A percentile compares a stretch with the other conserved stretches of the same genome.
These are phyloP conservation scores for Passalora sequoiae DNA, from an alignment of 2,329 filamentous ascomycete genomes.

Conservation along the genomic window DNA sequence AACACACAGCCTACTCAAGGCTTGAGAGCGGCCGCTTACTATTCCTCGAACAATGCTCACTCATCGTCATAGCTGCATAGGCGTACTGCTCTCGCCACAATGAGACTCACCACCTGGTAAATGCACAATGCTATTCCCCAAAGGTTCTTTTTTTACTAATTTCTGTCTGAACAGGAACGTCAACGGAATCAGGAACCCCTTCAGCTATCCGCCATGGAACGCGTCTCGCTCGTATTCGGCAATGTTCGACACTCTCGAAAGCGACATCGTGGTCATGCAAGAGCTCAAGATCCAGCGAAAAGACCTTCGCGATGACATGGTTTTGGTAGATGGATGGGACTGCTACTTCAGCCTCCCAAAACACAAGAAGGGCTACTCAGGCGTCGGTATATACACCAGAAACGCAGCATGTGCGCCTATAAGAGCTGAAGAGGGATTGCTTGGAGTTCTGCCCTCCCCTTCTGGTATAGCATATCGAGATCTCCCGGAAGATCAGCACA, in stretches of 20 bases:
- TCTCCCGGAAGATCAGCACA: conserved; percentile 66
- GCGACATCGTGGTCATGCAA: conserved; percentile 92
- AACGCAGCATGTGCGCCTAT: conserved; percentile 80
- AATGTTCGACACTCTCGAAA: conserved; percentile 91
- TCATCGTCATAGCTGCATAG: too few species aligned
- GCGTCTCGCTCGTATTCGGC: conserved; percentile 46
- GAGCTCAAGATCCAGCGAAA: conserved; percentile 95
- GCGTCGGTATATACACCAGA: conserved; percentile 92
- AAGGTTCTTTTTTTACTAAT: conserved; percentile 4
- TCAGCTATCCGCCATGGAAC: conserved; percentile 51
- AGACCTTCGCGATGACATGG: conserved; percentile 91
- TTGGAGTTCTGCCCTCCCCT: conserved; percentile 70
- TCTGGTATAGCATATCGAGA: conserved; percentile 67
- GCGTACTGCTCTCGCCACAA: conserved; percentile 28
- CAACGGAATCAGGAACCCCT: conserved; percentile 52
- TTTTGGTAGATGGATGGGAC: conserved; percentile 90
- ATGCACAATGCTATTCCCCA: not conserved
- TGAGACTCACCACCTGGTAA: conserved; percentile 38
- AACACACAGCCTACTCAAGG: too few species aligned
- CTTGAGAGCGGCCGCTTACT: too few species aligned
- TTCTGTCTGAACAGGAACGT: conserved; percentile 44
- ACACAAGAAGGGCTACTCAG: conserved; percentile 94
- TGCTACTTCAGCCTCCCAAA: conserved; percentile 90
- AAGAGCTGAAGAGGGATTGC: conserved; percentile 87
- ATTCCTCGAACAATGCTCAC: too few species aligned